These are phyloP conservation scores for Aspergillus aculeatus DNA, from an alignment of 2,329 filamentous ascomycete species.

Conservation along the genomic window DNA sequence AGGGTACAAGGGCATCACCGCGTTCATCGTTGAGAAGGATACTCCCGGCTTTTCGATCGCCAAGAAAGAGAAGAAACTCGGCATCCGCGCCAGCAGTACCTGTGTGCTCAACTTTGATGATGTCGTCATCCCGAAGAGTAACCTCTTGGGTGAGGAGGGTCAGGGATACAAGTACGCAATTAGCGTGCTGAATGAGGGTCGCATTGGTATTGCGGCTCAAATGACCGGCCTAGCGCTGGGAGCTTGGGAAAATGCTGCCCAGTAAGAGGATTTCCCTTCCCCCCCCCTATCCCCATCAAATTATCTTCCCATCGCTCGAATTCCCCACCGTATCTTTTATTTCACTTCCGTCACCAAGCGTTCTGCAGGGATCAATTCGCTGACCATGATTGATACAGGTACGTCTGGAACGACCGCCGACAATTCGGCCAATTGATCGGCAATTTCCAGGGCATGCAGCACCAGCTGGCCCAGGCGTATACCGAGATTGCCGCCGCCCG, in stretches of 20 bases:
- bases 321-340: no score
- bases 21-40: slow-evolving; percentile 90
- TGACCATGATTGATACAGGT: slow-evolving; percentile 47
- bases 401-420: slow-evolving; percentile 97
- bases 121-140: slow-evolving; percentile 82
- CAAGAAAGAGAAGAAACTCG: slow-evolving; percentile 99
- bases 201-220: slow-evolving; percentile 96
- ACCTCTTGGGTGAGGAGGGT: slow-evolving; percentile 83
- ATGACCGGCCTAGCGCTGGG: slow-evolving; percentile 97
- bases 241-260: slow-evolving; percentile 90
- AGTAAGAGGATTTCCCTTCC: slow-evolving; percentile 46
- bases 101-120: slow-evolving; percentile 98
- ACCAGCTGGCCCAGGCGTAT: slow-evolving; percentile 95
- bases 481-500: slow-evolving; percentile 89
- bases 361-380: no score
- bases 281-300: slow-evolving; percentile 7
- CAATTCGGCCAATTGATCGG: slow-evolving; percentile 93
- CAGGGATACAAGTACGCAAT: slow-evolving; percentile 99
- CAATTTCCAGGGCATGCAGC: slow-evolving; percentile 99
- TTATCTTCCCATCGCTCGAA: no score
- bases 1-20: slow-evolving; percentile 95
- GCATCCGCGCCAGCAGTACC: slow-evolving; percentile 91
- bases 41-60: slow-evolving; percentile 88
- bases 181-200: slow-evolving; percentile 86
- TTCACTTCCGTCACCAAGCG: no score